A percentile compares a stretch with the other conserved stretches of the same genome.
Conservation (phyloP, 2,329 filamentous ascomycete species). For the Neofusicoccum sp. region DNA sequence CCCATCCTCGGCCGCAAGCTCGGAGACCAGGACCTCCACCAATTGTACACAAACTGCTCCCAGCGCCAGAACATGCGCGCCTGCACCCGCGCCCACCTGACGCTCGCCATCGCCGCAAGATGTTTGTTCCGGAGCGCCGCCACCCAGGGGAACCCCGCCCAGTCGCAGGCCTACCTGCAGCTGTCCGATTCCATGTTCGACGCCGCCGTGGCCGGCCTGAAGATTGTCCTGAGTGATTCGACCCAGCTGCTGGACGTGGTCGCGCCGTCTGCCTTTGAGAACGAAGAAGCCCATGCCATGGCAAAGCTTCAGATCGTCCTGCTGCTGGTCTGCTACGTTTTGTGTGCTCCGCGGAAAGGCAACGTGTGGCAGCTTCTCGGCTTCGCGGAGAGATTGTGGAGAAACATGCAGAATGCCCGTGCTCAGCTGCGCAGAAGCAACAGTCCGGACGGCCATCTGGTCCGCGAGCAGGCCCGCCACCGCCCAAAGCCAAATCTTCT, state of each 20-base stretch:
- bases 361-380: conserved; percentile 18
- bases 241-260: conserved; percentile 1
- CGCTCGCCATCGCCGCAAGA: background rate
- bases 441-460: conserved; percentile 6
- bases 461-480: conserved; percentile 1
- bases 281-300: conserved; percentile 18
- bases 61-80: conserved; percentile 10
- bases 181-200: conserved; percentile 15
- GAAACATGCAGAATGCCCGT: conserved; percentile 15
- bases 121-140: conserved; percentile 16
- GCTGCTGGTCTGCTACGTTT: conserved; percentile 8
- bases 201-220: background rate
- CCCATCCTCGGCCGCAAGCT: conserved; percentile 7
- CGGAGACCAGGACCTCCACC: conserved; percentile 12
- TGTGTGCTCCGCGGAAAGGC: conserved; percentile 9
- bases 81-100: conserved; percentile 11
- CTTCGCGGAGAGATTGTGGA: conserved; percentile 15
- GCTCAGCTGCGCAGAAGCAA: conserved; percentile 14
- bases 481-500: conserved; percentile 7
- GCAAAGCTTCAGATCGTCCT: conserved; percentile 17
- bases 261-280: conserved; percentile 13
- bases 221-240: conserved; percentile 7
- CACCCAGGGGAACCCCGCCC: conserved; percentile 12
- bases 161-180: conserved; percentile 17
- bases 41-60: conserved; percentile 1